These are phyloP conservation scores for Dactylellina cionopaga DNA, from an alignment of 2,329 filamentous ascomycete genomes.

Conservation along the genomic window DNA sequence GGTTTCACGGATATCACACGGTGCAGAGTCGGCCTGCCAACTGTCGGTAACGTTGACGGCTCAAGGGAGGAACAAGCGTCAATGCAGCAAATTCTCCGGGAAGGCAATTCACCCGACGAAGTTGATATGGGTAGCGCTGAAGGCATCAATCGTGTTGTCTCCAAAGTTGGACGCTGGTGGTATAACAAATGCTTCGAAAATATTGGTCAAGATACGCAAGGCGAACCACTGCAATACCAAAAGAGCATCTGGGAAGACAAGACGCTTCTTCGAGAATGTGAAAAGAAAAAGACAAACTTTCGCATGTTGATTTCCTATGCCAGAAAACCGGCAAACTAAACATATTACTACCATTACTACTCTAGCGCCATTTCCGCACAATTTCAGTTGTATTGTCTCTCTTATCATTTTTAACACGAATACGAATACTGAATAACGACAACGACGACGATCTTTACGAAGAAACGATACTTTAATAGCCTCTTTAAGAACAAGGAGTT, in stretches of 20 bases:
- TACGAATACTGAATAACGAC: slow-evolving; percentile 13
- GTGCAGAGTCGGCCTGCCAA: slow-evolving; percentile 80
- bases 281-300: slow-evolving; percentile 84
- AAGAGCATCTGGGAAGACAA: slow-evolving; percentile 82
- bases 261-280: slow-evolving; percentile 81
- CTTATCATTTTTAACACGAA: slow-evolving; percentile 2
- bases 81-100: slow-evolving; percentile 49
- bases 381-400: no score
- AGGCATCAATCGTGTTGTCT: slow-evolving; percentile 90
- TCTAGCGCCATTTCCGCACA: not conserved
- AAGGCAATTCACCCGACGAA: slow-evolving; percentile 59
- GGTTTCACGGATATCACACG: slow-evolving; percentile 78
- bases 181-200: slow-evolving; percentile 91
- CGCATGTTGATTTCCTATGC: slow-evolving; percentile 92
- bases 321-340: slow-evolving; percentile 71
- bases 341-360: not conserved
- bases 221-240: slow-evolving; percentile 63
- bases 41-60: slow-evolving; percentile 64
- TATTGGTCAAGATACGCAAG: slow-evolving; percentile 63
- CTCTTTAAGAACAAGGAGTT: not conserved
- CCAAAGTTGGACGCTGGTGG: slow-evolving; percentile 94
- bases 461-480: slow-evolving; percentile 24
- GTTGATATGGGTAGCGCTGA: slow-evolving; percentile 64
- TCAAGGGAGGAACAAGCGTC: slow-evolving; percentile 60
- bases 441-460: slow-evolving; percentile 44